Conservation (phyloP, 495 filamentous ascomycete species). For the Lichina pygmaea region DNA sequence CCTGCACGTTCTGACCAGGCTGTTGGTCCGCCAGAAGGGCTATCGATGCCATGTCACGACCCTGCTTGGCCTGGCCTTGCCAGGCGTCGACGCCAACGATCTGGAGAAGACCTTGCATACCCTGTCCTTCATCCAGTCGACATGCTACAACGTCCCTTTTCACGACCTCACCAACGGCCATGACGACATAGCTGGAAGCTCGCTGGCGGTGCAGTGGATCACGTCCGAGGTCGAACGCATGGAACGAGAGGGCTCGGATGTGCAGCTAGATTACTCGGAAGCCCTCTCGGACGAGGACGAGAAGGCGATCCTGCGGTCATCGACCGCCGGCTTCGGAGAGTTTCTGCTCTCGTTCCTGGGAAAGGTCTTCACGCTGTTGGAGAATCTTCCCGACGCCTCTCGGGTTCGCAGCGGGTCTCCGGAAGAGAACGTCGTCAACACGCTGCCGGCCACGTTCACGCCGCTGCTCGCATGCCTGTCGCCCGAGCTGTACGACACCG, state of each 20-base stretch:
- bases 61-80: constrained; percentile 67
- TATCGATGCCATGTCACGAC: constrained; percentile 90
- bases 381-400: constrained; percentile 80
- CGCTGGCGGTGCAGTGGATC: constrained; percentile 80
- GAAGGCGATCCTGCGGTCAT: constrained; percentile 77
- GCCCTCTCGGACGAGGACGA: constrained; percentile 71
- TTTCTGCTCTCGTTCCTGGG: constrained; percentile 77
- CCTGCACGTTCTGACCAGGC: constrained; percentile 63
- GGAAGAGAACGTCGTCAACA: constrained; percentile 94
- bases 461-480: constrained; percentile 81
- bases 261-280: constrained; percentile 61
- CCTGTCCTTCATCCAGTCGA: constrained; percentile 76
- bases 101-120: constrained; percentile 88
- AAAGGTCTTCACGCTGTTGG: constrained; percentile 79
- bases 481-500: constrained; percentile 76
- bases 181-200: constrained; percentile 40
- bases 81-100: constrained; percentile 95
- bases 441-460: constrained; percentile 71
- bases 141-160: constrained; percentile 86
- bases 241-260: constrained; percentile 59
- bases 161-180: constrained; percentile 47
- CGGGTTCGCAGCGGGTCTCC: constrained; percentile 70
- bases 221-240: constrained; percentile 77
- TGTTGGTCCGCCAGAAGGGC: constrained; percentile 74
- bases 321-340: constrained; percentile 76